Base-by-base conservation (phyloP, 768 basidiomycete species). In the Phylloporus sp. region DNA sequence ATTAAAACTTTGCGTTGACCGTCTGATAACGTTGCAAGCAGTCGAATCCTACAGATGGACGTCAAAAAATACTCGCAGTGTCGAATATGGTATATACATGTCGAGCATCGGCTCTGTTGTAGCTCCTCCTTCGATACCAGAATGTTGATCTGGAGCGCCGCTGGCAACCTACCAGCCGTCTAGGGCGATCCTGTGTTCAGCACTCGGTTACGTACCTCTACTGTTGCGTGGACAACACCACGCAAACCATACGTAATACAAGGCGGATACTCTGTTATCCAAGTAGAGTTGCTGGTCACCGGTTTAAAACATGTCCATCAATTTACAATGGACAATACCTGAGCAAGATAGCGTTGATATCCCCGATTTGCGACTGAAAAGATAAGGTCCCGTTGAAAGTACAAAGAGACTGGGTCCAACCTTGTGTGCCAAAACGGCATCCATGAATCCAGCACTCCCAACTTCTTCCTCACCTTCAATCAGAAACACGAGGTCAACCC, bases 401-500 rank as follows among this genome's bases (percentile, higher is more conserved):
- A 9, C 43, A 39, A 34, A 38, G 28, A 29, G 41, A 48, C 12
- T 15, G 5, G 41, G 28, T 38, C 65, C 40, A 53, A 87, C 91
- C 81, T 91, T 93, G 68, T 93, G 75, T 49, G 75, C 78, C 49
- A 72, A 61, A 10, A 97, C 87, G 2, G 87, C 80, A n/a, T 89
- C 81, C 34, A 73, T 78, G 62, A 99, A 95, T 0, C 95, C 93
- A 5, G 76, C 68, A 64, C 93, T 95, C 1, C 95, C 95, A n/a
- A 82, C 84, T 67, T 99, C 97, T 65, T 97, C 97, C 65, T 98
- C 95, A 0, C 97, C 97, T 70, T 99, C 97, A 15, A 98, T 84
- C 46, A 97, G 69, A 65, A 98, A 84, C 6, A 97, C 84, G 1
- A 99, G 66, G 63, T 99, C 97, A 0, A 94, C 78, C 22, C 81